These are phyloP conservation scores for Citrus maxima DNA, from an alignment of 345 rosid genomes.

Conservation along the genomic window DNA sequence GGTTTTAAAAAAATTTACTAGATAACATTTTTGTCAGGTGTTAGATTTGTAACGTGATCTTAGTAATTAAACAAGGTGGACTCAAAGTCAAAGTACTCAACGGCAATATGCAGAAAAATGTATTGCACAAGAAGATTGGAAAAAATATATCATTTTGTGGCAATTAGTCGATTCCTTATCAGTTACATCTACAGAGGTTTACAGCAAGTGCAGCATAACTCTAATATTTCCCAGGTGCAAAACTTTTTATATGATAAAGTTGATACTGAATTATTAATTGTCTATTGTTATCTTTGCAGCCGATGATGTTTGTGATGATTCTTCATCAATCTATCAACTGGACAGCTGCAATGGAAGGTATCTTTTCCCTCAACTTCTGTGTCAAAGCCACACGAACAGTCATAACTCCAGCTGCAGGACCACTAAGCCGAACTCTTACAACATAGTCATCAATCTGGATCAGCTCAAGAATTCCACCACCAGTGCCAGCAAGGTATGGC, in stretches of 20 bases:
- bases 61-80: neutral
- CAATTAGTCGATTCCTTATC: neutral
- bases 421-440: slow-evolving; percentile 66
- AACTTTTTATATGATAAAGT: neutral
- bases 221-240: neutral
- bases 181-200: neutral
- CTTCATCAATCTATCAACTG: slow-evolving; percentile 60
- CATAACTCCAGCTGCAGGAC: slow-evolving; percentile 91
- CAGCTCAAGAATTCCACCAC: slow-evolving; percentile 85
- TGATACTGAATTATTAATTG: neutral
- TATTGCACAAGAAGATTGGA: neutral
- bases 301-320: slow-evolving; percentile 1
- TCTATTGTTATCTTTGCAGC: slow-evolving; percentile 9
- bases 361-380: slow-evolving; percentile 85
- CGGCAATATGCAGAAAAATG: neutral
- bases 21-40: too few species aligned
- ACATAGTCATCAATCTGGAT: slow-evolving; percentile 62
- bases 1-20: too few species aligned
- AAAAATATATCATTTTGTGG: neutral
- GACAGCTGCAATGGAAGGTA: slow-evolving; percentile 76
- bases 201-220: neutral
- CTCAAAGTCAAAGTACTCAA: neutral
- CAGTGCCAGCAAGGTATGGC: slow-evolving; percentile 85
- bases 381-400: slow-evolving; percentile 87
- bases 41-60: too few species aligned